Percentiles rank a stretch among this genome's conserved stretches.
phyloP scores from a whole-genome alignment of 202 grass and related monocot genomes.

The Cymbopogon flexuosus region DNA sequence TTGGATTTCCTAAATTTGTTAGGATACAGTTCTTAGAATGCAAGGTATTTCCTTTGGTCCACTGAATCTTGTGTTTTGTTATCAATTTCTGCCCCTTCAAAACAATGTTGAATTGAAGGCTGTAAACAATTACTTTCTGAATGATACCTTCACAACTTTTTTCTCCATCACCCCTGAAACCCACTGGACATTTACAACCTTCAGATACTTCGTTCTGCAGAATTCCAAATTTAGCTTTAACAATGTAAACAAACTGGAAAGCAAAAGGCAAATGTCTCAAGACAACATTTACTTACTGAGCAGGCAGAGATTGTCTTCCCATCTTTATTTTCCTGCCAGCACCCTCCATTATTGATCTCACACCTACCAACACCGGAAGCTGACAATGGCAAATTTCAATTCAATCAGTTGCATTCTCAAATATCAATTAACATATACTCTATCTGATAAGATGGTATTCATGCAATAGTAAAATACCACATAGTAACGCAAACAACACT shows the following conservation, averaged over 20 bases:
- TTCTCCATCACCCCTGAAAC: slow-evolving; percentile 68
- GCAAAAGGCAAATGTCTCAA: not conserved
- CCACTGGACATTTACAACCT: slow-evolving; percentile 77
- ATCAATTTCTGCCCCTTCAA: not conserved
- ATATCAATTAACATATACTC: not conserved
- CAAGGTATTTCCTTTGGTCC: not conserved
- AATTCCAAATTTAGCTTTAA: slow-evolving; percentile 24
- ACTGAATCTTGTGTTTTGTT: not conserved
- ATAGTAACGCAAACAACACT: not conserved
- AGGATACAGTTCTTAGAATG: not conserved
- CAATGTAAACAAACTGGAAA: slow-evolving; percentile 13
- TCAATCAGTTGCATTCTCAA: slow-evolving; percentile 10
- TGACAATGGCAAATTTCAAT: slow-evolving; percentile 40
- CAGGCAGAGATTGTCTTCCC: slow-evolving; percentile 76
- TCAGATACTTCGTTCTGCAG: slow-evolving; percentile 64
- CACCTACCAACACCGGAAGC: slow-evolving; percentile 77
- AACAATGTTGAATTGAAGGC: not conserved
- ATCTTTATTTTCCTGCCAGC: slow-evolving; percentile 70
- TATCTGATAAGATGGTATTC: not conserved
- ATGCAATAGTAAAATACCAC: not conserved
- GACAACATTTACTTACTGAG: slow-evolving; percentile 54
- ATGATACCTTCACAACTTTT: slow-evolving; percentile 74
- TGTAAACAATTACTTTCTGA: slow-evolving; percentile 5
- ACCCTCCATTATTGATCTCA: slow-evolving; percentile 76
- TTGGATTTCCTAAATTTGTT: not conserved